Conservation (phyloP, 2,329 filamentous ascomycete species). For the Pseudofabraea citricarpa region DNA sequence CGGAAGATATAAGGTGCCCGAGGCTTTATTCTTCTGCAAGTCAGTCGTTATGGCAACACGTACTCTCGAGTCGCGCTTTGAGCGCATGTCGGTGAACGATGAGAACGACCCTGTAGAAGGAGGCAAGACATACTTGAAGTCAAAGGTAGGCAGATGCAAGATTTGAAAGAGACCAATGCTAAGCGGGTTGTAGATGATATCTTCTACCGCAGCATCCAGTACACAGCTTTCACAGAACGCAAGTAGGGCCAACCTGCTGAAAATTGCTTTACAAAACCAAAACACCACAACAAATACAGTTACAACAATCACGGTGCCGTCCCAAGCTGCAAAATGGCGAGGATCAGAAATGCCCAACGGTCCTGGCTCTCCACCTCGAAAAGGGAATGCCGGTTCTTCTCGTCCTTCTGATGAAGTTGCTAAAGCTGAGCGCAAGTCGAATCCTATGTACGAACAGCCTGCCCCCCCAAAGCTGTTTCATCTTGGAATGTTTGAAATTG, state of each 20-base stretch:
- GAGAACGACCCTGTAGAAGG: conserved; percentile 67
- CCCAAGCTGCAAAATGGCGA: conserved; percentile 55
- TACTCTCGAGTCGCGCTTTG: conserved; percentile 79
- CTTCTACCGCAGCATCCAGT: conserved; percentile 14
- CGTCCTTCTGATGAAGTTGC: conserved; percentile 44
- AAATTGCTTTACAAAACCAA: conserved; percentile 76
- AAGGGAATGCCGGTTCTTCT: conserved; percentile 39
- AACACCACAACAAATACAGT: conserved; percentile 61
- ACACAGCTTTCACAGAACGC: conserved; percentile 43
- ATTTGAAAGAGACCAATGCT: no score
- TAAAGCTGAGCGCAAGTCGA: conserved; percentile 45
- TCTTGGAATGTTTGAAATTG: conserved; percentile 73
- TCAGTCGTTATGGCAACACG: conserved; percentile 62
- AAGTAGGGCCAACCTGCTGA: conserved; percentile 77
- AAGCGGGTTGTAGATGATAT: conserved; percentile 27
- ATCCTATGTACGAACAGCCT: conserved; percentile 52
- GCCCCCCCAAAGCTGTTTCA: conserved; percentile 59
- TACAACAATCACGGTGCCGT: conserved; percentile 62
- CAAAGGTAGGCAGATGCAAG: conserved; percentile 72
- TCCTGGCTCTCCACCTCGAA: conserved; percentile 47
- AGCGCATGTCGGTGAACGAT: conserved; percentile 84
- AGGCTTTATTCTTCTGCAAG: no score
- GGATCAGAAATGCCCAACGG: conserved; percentile 36
- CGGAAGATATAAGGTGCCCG: no score
- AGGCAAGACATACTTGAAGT: conserved; percentile 58